Conservation (phyloP, 768 basidiomycete species). For the Panaeolus papilionaceus region DNA sequence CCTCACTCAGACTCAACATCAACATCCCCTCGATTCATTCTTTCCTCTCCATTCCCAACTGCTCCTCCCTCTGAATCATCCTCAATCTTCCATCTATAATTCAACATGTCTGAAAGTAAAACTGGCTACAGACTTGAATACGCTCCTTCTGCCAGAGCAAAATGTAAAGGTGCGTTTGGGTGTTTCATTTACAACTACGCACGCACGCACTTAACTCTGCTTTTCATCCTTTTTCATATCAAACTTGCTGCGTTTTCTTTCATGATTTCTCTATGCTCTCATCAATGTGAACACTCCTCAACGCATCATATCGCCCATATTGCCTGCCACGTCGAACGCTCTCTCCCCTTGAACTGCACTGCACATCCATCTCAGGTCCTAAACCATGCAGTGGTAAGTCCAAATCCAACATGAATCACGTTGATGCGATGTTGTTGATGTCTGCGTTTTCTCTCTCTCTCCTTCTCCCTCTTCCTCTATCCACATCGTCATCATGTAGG, state of each 20-base stretch:
- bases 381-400: slow-evolving; percentile 76
- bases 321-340: slow-evolving; percentile 31
- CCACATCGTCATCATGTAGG: slow-evolving; percentile 45
- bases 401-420: slow-evolving; percentile 1
- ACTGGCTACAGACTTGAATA: slow-evolving; percentile 83
- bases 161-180: slow-evolving; percentile 73
- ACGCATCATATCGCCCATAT: neutral
- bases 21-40: slow-evolving; percentile 31
- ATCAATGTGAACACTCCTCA: slow-evolving; percentile 11
- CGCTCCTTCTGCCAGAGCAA: slow-evolving; percentile 67
- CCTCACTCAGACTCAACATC: slow-evolving; percentile 34
- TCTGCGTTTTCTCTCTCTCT: neutral
- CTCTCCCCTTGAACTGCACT: neutral
- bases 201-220: too few species aligned
- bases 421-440: neutral
- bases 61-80: slow-evolving; percentile 28
- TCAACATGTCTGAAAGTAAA: slow-evolving; percentile 54
- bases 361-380: slow-evolving; percentile 52
- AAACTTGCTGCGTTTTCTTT: slow-evolving; percentile 14
- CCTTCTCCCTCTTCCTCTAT: neutral
- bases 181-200: neutral
- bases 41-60: slow-evolving; percentile 20
- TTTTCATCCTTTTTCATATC: slow-evolving; percentile 7
- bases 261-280: slow-evolving; percentile 16
- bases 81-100: slow-evolving; percentile 28